Evolutionary conservation across 2,329 filamentous ascomycete genomes (phyloP).

Genomic region (Aureobasidium zeae): DNA sequence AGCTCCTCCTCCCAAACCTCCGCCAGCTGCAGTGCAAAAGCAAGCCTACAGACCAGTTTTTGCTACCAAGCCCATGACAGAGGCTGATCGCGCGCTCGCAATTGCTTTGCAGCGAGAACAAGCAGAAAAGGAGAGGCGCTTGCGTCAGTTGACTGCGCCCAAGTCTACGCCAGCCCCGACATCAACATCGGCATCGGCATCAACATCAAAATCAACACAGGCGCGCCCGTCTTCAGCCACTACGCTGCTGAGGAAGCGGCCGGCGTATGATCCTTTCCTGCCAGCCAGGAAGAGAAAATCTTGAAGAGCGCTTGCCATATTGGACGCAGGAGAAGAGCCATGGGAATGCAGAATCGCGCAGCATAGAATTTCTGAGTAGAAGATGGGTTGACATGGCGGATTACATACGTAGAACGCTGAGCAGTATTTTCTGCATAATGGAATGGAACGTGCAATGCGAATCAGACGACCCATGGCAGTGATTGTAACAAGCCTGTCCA

Average conservation of each 20-base stretch:
- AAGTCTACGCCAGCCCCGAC: constrained; percentile 5
- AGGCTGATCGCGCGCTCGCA: not conserved
- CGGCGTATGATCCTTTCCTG: constrained; percentile 17
- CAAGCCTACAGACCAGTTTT: constrained; percentile 5
- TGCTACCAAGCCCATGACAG: not conserved
- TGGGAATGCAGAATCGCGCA: no score
- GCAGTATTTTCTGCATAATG: no score
- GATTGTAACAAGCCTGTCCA: no score
- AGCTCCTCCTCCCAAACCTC: not conserved
- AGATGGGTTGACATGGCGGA: no score
- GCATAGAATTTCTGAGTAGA: no score
- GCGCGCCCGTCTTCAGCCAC: constrained; percentile 24
- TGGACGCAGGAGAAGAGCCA: no score
- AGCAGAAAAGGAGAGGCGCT: constrained; percentile 7
- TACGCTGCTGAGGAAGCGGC: constrained; percentile 11
- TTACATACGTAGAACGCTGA: no score
- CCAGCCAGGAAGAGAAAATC: constrained; percentile 16
- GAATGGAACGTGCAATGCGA: no score
- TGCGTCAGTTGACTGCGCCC: constrained; percentile 7
- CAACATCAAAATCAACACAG: not conserved
- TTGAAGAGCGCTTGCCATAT: not conserved
- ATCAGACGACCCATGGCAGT: no score
- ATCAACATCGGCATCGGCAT: not conserved
- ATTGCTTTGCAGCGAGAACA: constrained; percentile 10
- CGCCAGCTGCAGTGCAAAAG: not conserved